Conservation (phyloP, 176 grass and related monocot species). For the Rhynchospora tenuis region DNA sequence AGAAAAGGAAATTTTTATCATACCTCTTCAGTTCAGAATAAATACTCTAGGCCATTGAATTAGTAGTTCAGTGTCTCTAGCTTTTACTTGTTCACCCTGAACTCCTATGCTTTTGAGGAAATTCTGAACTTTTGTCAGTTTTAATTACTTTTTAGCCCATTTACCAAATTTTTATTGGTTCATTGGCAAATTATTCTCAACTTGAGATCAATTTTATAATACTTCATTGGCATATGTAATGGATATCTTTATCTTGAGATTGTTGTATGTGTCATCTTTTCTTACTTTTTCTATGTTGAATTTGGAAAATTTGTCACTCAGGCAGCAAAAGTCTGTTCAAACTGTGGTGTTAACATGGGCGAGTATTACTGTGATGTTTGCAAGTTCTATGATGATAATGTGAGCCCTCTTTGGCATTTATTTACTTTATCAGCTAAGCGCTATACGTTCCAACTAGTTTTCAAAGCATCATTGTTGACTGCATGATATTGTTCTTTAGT, state of each 20-base stretch:
- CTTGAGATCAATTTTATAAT: neutral
- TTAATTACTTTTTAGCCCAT: neutral
- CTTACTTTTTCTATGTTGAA: slow-evolving; percentile 14
- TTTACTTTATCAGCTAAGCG: slow-evolving; percentile 5
- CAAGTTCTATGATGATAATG: slow-evolving; percentile 98
- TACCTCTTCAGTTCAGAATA: neutral
- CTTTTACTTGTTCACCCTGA: neutral
- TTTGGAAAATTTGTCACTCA: slow-evolving; percentile 25
- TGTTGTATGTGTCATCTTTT: neutral
- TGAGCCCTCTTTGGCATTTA: slow-evolving; percentile 31
- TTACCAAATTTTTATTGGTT: neutral
- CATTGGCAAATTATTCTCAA: neutral
- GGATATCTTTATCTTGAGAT: neutral
- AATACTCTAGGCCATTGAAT: neutral
- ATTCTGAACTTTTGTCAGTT: neutral
- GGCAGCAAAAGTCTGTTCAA: slow-evolving; percentile 80
- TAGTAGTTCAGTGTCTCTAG: neutral
- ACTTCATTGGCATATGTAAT: neutral
- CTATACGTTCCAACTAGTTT: neutral
- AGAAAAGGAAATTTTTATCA: neutral
- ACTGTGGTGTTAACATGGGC: slow-evolving; percentile 94
- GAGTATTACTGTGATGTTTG: slow-evolving; percentile 86
- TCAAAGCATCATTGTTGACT: neutral
- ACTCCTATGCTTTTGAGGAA: neutral
- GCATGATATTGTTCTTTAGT: no score